Conservation (phyloP, 2,329 filamentous ascomycete genomes). For the Byssoonygena ceratinophila region DNA sequence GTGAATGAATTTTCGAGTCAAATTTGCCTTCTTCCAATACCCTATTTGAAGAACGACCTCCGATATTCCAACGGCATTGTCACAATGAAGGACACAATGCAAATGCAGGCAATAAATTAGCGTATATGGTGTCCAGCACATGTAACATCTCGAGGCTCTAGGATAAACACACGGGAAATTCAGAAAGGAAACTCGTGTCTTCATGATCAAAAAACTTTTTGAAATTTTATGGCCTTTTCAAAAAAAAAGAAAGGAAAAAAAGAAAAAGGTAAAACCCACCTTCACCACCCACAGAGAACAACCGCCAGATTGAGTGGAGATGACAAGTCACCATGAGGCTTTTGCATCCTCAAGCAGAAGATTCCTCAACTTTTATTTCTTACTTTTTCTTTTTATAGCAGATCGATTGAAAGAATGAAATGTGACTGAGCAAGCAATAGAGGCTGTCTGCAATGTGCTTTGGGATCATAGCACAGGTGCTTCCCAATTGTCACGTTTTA, state of each 20-base stretch:
- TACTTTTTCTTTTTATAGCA: too few relatives aligned
- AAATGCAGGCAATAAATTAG: too few relatives aligned
- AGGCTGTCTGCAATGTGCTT: too few relatives aligned
- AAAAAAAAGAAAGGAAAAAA: neutral
- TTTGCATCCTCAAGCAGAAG: too few relatives aligned
- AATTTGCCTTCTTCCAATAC: neutral
- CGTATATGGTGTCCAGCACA: too few relatives aligned
- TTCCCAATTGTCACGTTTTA: conserved; percentile 70
- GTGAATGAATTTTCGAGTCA: neutral
- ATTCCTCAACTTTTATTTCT: too few relatives aligned
- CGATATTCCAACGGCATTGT: too few relatives aligned
- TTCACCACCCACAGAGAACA: neutral
- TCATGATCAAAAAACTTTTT: neutral
- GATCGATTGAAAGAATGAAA: neutral
- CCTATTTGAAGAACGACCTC: neutral
- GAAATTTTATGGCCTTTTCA: too few relatives aligned
- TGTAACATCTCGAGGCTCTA: neutral
- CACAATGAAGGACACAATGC: too few relatives aligned
- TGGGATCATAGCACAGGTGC: conserved; percentile 49
- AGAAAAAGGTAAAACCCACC: neutral
- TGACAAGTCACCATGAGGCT: too few relatives aligned
- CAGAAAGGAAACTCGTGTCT: conserved; percentile 1
- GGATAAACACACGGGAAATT: neutral
- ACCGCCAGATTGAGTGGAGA: neutral
- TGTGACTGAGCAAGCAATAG: too few relatives aligned